Base-by-base conservation (phyloP, 1,284 basidiomycete genomes). In the Cryptococcus jaspeensis region DNA sequence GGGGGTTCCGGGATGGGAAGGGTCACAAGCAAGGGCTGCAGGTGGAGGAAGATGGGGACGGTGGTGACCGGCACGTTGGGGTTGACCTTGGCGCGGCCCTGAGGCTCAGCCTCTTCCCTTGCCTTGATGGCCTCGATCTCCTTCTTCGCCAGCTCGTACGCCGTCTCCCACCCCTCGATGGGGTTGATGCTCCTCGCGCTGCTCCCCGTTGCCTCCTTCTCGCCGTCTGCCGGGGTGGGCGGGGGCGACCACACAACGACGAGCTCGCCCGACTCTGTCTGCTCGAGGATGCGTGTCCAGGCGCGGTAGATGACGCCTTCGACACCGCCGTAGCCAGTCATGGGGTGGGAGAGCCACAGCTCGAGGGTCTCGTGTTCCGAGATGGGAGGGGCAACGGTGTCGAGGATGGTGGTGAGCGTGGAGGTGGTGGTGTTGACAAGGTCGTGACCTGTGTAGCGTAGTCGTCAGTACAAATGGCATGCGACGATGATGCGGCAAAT, bases 321-420 rank as follows among this genome's bases (percentile, higher is more conserved):
- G 46, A 99, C 85, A 15, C 95, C 96, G 53, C 94, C 92, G 72
- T 96, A 97, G 13, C 96, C 95, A 58, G 85, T 81, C 93, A 99
- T 95, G 66, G 95, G 93, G 79, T 99, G 94, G 64, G 88, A 89
- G 39, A 99, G 81, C 85, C 90, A 93, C 6, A 99, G 87, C 73
- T 96, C 87, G 58, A 99, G 90, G 20, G 98, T 92, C 78, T 99
- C 96, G 74, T 99, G 95, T 66, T 93, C 92, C 13, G 93, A 90
- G 66, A 99, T 98, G 4, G 96, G 96, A 25, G 96, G 96, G 0
- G 95, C 96, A 50, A 99, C 95, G 16, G 89, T 94, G 72, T 98
- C 96, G 60, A 99, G 80, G 54, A 99, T 86, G 56, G 95, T 93
- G 4, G 85, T 90, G 25, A 96, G 65, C 0, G 92, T 92, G 7